Base-by-base conservation (phyloP, 495 filamentous ascomycete species). In the Cetradonia linearis region DNA sequence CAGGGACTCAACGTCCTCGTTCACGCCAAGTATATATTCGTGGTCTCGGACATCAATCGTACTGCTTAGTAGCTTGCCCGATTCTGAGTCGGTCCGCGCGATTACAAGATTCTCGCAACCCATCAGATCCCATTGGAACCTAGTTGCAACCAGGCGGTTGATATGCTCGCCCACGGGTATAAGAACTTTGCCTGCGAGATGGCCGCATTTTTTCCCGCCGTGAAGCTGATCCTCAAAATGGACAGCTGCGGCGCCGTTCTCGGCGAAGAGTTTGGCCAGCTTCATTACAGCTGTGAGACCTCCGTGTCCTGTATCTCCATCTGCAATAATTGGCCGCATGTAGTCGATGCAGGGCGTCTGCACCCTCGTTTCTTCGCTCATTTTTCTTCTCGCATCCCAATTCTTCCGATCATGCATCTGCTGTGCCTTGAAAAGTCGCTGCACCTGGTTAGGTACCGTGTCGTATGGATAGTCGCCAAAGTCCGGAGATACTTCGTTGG, bases 391-490 rank as follows among this genome's bases (percentile, higher is more conserved):
- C 28, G 81, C 73, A 76, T 94, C 89, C 85, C 86, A 96, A 65
- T 96, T 88, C 74, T 93, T 95, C 38, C 94, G 85, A 71, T 98
- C 93, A 69, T 98, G 93, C 76, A 97, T 81, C 57, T 89, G 88
- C 71, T 98, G 93, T 6, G 93, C 94, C 73, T 97, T 97, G 75
- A 92, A 89, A 59, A 98, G 72, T 60, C 93, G 80, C 74, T 98
- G 89, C 11, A 98, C 93, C 72, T 98, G 93, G 72, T 97, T 98
- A 18, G 93, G 93, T 5, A 98, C 93, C 0, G 93, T 98, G 69
- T 96, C 96, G 73, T 98, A 98, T 2, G 93, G 93, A 72, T 98
- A 98, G 70, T 98, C 93, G 62, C 93, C 93, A 69, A 98, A 94
- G 70, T 98, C 93, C 7, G 93, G 86, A 2, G 89, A 95, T 5